These are phyloP conservation scores for Irpex sp. DNA, from an alignment of 1,284 basidiomycete genomes.

Conservation along the genomic window DNA sequence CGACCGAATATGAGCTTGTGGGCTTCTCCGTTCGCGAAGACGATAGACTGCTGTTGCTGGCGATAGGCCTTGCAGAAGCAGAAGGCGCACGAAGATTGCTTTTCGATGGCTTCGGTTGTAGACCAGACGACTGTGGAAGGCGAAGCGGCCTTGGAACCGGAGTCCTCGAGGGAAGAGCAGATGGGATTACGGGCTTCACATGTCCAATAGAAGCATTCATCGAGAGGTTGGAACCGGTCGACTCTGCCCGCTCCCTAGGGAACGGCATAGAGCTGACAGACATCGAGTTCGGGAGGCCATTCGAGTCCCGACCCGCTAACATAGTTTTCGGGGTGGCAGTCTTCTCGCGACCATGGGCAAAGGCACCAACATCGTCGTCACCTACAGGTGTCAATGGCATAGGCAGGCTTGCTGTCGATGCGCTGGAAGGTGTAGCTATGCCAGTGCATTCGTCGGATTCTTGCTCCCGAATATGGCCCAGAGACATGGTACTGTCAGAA, in stretches of 20 bases:
- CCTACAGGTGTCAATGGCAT: conserved; percentile 41
- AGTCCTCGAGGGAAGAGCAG: background rate
- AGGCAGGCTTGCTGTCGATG: conserved; percentile 41
- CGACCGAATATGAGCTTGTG: background rate
- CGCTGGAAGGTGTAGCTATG: conserved; percentile 20
- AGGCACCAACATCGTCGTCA: conserved; percentile 12
- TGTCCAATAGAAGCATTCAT: conserved; percentile 6
- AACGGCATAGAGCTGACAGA: conserved; percentile 3
- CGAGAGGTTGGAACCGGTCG: conserved; percentile 12
- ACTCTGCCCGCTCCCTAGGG: conserved; percentile 11
- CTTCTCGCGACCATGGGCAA: conserved; percentile 18
- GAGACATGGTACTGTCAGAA: conserved; percentile 4
- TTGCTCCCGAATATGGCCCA: conserved; percentile 6
- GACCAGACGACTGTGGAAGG: conserved; percentile 10
- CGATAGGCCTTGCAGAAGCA: background rate
- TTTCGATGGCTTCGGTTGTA: conserved; percentile 4
- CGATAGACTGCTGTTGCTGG: background rate
- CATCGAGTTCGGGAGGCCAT: background rate
- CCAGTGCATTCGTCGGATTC: conserved; percentile 5
- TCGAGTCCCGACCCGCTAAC: conserved; percentile 5
- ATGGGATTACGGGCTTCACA: background rate
- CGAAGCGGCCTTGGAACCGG: conserved; percentile 15
- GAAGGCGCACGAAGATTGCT: conserved; percentile 6
- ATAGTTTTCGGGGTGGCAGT: conserved; percentile 16
- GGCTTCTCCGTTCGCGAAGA: background rate